Evolutionary conservation across 2,329 filamentous ascomycete genomes (phyloP).

Genomic region (Emydomyces testavorans): DNA sequence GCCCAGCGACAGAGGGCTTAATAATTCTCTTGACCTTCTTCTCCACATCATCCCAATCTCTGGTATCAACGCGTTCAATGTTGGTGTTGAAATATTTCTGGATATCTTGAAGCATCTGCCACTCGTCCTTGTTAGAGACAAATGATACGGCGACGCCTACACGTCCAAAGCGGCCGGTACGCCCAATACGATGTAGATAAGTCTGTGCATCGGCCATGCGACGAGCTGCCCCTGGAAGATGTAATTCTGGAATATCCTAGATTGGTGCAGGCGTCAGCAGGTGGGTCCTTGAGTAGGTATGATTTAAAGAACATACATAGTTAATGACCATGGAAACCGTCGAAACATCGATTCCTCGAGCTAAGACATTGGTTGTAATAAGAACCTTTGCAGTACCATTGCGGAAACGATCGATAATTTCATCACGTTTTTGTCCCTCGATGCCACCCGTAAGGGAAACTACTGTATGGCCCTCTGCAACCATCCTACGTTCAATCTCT

Average conservation of each 20-base stretch:
- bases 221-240: constrained; percentile 46
- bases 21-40: constrained; percentile 68
- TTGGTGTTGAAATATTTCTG: constrained; percentile 68
- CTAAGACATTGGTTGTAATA: constrained; percentile 93
- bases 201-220: constrained; percentile 78
- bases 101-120: constrained; percentile 66
- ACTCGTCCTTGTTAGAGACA: constrained; percentile 76
- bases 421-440: constrained; percentile 71
- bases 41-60: constrained; percentile 87
- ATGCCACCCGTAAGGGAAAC: constrained; percentile 80
- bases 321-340: constrained; percentile 97
- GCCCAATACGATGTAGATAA: constrained; percentile 93
- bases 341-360: constrained; percentile 86
- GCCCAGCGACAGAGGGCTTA: constrained; percentile 40
- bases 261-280: constrained; percentile 7
- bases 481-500: constrained; percentile 77
- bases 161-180: constrained; percentile 91
- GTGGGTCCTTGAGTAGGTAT: background rate
- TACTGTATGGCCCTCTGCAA: constrained; percentile 78
- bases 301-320: constrained; percentile 47
- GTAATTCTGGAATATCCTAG: constrained; percentile 56
- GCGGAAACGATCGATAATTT: constrained; percentile 76
- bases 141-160: constrained; percentile 94
- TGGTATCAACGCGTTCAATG: constrained; percentile 66
- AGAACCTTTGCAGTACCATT: constrained; percentile 82